Evolutionary conservation across 78 protist species (phyloP), one percentile per base, ranked within the genome.

Genomic region (Dictyostelium citrinum): DNA sequence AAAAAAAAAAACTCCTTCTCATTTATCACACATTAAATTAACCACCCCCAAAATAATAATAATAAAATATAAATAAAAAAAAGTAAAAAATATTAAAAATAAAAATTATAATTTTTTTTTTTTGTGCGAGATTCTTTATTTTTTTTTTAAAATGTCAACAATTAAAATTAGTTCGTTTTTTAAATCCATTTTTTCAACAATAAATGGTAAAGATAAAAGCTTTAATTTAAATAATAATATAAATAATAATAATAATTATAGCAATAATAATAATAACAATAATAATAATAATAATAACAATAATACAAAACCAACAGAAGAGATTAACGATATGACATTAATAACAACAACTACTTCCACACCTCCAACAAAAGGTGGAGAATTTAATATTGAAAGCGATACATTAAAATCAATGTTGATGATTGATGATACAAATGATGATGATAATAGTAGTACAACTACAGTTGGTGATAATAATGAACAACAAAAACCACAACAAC

Each of bases 401-500:
- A 27, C 39, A 27, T 27, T 22, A n/a, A 64, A 64, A 27, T 27
- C 72, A 64, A 64, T 55, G 27, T 5, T 55, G 20, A 64, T 64
- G 20, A 70, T 70, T 31, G 45, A 70, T 70, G 77, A 70, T 16
- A 20, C 72, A 27, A 64, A 70, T 33, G 77, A 70, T 33, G 77
- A 70, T 70, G 39, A 70, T 70, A 70, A 33, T 70, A 70, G 77
- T 70, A 70, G 77, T 33, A 70, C 77, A 33, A 70, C 77, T 33
- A 70, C 77, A 17, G 35, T 29, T 33, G 37, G 24, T 16, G 35
- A 68, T 5, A 68, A 68, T 68, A 10, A 67, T 12, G 24, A n/a
- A 61, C 37, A 68, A 68, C n/a, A 68, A 24, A 0, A 67, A 67
- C 22, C 10, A 68, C 14, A 29, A 0, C 35, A 68, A 68, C 76